Evolutionary conservation across 2,329 filamentous ascomycete genomes (phyloP).

Genomic region (Immersiporthe knoxdaviesiana): DNA sequence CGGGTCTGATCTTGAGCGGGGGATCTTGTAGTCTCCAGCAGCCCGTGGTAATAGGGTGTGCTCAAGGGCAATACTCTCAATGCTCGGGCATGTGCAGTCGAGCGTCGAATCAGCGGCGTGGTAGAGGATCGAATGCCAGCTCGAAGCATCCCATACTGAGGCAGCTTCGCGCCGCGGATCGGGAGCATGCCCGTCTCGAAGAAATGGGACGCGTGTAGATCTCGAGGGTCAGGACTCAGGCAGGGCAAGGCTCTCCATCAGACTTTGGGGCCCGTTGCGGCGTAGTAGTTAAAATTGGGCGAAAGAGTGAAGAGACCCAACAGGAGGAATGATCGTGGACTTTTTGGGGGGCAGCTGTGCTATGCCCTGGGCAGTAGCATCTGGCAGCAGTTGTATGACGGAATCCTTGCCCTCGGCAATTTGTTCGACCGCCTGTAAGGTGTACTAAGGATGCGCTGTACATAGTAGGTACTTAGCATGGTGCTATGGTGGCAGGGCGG

Average conservation of each 20-base stretch:
- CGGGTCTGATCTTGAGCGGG: slow-evolving; percentile 10
- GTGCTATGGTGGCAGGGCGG: too few species aligned
- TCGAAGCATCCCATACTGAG: slow-evolving; percentile 23
- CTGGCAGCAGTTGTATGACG: slow-evolving; percentile 20
- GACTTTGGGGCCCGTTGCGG: background rate
- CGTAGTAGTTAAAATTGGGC: background rate
- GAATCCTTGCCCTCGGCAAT: slow-evolving; percentile 6
- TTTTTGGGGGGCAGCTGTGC: slow-evolving; percentile 19
- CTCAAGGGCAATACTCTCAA: background rate
- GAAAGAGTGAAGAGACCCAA: background rate
- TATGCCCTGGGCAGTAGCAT: background rate
- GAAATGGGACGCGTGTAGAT: background rate
- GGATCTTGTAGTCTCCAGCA: too few species aligned
- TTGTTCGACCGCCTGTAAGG: background rate
- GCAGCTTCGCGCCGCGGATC: slow-evolving; percentile 21
- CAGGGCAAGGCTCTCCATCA: background rate
- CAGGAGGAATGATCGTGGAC: background rate
- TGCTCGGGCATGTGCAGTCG: background rate
- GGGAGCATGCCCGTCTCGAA: slow-evolving; percentile 17
- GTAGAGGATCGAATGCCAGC: slow-evolving; percentile 12
- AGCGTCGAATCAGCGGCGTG: background rate
- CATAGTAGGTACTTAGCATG: too few species aligned
- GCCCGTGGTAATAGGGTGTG: background rate
- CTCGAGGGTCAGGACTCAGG: background rate
- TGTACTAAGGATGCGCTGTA: too few species aligned